These are phyloP conservation scores for Gaeumannomyces sp. DNA, from an alignment of 2,329 filamentous ascomycete species.

Conservation along the genomic window DNA sequence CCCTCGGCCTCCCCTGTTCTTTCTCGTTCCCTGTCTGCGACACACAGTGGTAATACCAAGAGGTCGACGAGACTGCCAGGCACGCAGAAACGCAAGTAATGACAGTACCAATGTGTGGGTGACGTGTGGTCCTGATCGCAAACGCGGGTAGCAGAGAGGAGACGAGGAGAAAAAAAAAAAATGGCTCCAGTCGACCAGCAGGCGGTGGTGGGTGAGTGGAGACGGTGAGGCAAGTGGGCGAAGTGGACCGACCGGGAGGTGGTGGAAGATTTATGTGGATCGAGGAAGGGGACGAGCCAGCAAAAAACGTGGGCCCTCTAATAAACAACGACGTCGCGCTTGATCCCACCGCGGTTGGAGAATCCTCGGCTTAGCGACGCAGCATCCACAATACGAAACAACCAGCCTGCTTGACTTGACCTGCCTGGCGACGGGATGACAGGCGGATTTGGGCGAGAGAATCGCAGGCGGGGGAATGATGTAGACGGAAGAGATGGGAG, in stretches of 20 bases:
- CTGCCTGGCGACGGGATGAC: not conserved
- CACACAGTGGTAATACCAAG: not conserved
- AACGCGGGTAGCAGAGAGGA: not conserved
- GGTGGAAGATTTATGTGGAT: constrained; percentile 11
- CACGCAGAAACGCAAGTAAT: not conserved
- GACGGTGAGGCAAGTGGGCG: constrained; percentile 6
- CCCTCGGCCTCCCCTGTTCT: not conserved
- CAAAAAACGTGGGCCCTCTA: constrained; percentile 8
- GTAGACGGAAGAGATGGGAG: not conserved
- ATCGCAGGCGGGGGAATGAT: not conserved
- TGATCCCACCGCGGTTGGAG: constrained; percentile 2
- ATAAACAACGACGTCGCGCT: constrained; percentile 7
- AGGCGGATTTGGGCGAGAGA: not conserved
- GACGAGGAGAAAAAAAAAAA: not conserved
- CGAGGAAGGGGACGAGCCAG: constrained; percentile 8
- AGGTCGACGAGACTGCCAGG: constrained; percentile 2
- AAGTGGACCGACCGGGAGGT: constrained; percentile 11
- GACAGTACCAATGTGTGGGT: constrained; percentile 2
- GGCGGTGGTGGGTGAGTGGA: constrained; percentile 9
- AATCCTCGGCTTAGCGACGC: constrained; percentile 1
- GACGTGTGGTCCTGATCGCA: constrained; percentile 2
- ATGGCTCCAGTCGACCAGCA: not conserved
- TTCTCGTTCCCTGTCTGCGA: not conserved
- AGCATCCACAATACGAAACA: constrained; percentile 3
- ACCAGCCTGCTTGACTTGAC: not conserved